These are phyloP conservation scores for Pugionium dolabratum DNA, from an alignment of 345 rosid species.

Conservation along the genomic window DNA sequence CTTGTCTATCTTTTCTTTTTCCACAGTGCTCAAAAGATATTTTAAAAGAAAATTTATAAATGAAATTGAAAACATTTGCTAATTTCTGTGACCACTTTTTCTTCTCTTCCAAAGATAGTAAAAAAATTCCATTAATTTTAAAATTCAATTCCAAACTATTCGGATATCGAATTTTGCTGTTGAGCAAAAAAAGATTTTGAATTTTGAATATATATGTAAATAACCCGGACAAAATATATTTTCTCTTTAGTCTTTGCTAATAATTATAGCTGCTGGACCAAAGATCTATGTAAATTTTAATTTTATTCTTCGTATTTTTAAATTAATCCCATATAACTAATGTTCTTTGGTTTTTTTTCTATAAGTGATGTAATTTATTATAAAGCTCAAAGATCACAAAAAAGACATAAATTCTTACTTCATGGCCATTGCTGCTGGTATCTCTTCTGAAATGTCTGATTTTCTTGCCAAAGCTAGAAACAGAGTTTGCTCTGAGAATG, in stretches of 20 bases:
- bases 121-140: background rate
- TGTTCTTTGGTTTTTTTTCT: background rate
- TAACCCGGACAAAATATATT: background rate
- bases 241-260: no score
- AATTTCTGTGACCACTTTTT: constrained; percentile 38
- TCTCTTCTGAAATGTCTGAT: constrained; percentile 72
- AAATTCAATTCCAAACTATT: constrained; percentile 10
- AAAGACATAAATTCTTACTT: constrained; percentile 49
- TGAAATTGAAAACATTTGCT: constrained; percentile 22
- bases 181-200: background rate
- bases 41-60: background rate
- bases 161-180: constrained; percentile 16
- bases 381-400: background rate
- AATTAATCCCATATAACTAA: background rate
- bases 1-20: constrained; percentile 21
- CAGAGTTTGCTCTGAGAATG: constrained; percentile 73
- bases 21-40: constrained; percentile 18
- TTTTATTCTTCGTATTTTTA: constrained; percentile 2
- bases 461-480: constrained; percentile 70
- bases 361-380: no score
- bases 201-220: constrained; percentile 26
- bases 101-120: background rate
- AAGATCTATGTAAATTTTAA: background rate
- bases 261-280: constrained; percentile 18
- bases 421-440: constrained; percentile 81